Conservation (phyloP, 1,284 basidiomycete species). For the Sutorius eximius region DNA sequence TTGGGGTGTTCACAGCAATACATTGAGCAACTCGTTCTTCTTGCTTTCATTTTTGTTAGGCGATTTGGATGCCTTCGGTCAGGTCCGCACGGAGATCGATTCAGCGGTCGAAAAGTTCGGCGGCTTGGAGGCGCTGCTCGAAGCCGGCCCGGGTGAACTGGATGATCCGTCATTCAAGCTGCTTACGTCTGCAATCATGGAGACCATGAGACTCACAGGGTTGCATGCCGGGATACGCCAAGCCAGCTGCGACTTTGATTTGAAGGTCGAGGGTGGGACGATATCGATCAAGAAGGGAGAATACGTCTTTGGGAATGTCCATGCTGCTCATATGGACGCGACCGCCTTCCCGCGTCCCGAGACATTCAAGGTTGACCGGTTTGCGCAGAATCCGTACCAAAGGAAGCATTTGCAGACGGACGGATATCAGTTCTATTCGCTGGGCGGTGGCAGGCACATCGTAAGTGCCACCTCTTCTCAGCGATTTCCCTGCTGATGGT, state of each 20-base stretch:
- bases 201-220: constrained; percentile 25
- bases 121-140: constrained; percentile 15
- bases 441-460: constrained; percentile 25
- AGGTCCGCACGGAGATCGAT: constrained; percentile 26
- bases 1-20: constrained; percentile 30
- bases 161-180: constrained; percentile 23
- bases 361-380: constrained; percentile 24
- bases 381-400: constrained; percentile 20
- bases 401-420: constrained; percentile 23
- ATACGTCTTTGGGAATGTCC: constrained; percentile 21
- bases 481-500: neutral
- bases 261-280: constrained; percentile 7
- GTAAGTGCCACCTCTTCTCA: constrained; percentile 10
- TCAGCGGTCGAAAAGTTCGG: constrained; percentile 14
- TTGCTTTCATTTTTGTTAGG: constrained; percentile 20
- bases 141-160: constrained; percentile 11
- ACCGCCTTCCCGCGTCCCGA: constrained; percentile 11
- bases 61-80: constrained; percentile 9
- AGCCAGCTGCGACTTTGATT: constrained; percentile 21
- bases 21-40: constrained; percentile 20
- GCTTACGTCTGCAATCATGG: constrained; percentile 32
- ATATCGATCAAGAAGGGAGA: constrained; percentile 24
- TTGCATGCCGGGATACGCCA: constrained; percentile 18
- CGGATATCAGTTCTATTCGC: constrained; percentile 17
- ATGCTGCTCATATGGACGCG: constrained; percentile 22